Evolutionary conservation across 345 rosid species (phyloP).

Genomic region (Laguncularia racemosa): DNA sequence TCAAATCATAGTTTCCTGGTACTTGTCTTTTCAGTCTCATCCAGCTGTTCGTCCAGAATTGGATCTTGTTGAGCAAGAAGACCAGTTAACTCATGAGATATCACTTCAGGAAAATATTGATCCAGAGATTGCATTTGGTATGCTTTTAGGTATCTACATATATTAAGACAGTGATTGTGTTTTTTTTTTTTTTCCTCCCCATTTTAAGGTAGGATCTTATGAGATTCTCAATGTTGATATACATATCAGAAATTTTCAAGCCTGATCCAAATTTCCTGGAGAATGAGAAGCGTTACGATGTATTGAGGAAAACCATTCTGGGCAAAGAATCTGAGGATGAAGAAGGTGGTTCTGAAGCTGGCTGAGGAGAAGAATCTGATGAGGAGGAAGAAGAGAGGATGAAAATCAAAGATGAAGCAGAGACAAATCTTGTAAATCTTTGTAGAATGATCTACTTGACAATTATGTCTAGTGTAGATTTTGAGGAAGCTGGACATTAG

Average conservation of each 20-base stretch:
- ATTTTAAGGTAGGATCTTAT: neutral
- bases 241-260: conserved; percentile 24
- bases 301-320: conserved; percentile 72
- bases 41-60: conserved; percentile 93
- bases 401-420: conserved; percentile 86
- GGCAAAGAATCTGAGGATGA: conserved; percentile 83
- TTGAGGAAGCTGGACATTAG: conserved; percentile 98
- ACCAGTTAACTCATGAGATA: conserved; percentile 77
- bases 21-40: conserved; percentile 43
- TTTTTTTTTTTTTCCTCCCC: neutral
- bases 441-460: conserved; percentile 92
- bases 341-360: conserved; percentile 58
- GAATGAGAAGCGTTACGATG: conserved; percentile 84
- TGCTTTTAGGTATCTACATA: conserved; percentile 11
- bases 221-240: neutral
- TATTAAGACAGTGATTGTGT: neutral
- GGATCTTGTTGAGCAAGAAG: conserved; percentile 85
- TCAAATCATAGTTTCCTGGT: too few species aligned
- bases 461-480: conserved; percentile 97
- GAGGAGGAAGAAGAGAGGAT: conserved; percentile 72
- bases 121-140: conserved; percentile 71
- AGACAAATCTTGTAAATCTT: conserved; percentile 90
- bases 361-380: conserved; percentile 41
- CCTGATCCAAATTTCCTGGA: conserved; percentile 70
- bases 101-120: conserved; percentile 68